phyloP scores from a whole-genome alignment of 352 stramenopile species.

The Pythium sukuiense region DNA sequence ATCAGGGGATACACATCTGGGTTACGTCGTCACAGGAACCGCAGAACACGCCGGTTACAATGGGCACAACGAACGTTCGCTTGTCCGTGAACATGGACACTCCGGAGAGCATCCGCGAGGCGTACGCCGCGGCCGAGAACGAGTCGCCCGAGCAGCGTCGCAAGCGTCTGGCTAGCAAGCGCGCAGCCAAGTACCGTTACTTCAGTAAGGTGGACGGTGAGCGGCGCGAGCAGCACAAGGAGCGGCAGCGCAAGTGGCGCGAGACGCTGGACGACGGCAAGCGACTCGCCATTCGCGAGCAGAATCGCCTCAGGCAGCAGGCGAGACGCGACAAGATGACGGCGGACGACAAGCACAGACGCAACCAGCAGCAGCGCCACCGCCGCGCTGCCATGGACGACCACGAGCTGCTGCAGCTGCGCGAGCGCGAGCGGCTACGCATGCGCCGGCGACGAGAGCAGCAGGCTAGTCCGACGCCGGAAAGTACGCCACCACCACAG shows the following conservation, averaged over 20 bases:
- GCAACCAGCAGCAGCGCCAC: conserved; percentile 49
- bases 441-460: conserved; percentile 30
- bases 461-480: conserved; percentile 5
- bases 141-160: conserved; percentile 53
- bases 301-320: conserved; percentile 66
- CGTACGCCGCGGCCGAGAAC: conserved; percentile 43
- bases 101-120: conserved; percentile 48
- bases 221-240: conserved; percentile 17
- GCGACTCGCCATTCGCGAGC: conserved; percentile 41
- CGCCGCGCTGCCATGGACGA: conserved; percentile 49
- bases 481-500: neutral
- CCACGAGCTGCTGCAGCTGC: conserved; percentile 36
- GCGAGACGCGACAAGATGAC: conserved; percentile 47
- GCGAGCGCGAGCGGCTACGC: conserved; percentile 49
- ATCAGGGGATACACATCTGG: neutral
- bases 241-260: conserved; percentile 37
- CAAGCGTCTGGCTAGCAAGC: conserved; percentile 52
- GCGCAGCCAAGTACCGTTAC: conserved; percentile 71
- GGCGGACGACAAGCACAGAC: conserved; percentile 36
- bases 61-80: neutral
- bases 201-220: conserved; percentile 29
- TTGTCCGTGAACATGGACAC: conserved; percentile 35
- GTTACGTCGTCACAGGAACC: neutral
- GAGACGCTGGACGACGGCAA: conserved; percentile 47
- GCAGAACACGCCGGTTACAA: neutral